Percentiles rank a stretch among this genome's conserved stretches.
Evolutionary conservation across 1,284 basidiomycete genomes (phyloP).

Genomic region (Cryptococcus sp.): DNA sequence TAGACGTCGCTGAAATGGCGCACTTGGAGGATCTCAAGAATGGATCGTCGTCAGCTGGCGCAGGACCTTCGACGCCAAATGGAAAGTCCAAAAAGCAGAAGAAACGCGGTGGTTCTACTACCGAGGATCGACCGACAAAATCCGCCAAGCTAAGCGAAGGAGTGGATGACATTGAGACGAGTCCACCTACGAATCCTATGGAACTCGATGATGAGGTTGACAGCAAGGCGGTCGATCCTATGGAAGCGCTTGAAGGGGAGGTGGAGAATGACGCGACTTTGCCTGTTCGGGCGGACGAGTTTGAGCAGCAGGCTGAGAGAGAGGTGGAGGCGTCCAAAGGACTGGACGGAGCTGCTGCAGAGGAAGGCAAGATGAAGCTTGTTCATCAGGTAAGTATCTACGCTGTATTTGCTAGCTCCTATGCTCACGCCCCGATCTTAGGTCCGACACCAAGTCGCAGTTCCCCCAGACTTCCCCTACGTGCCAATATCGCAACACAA

Average conservation of each 20-base stretch:
- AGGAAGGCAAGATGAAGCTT: constrained; percentile 56
- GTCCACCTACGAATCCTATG: constrained; percentile 18
- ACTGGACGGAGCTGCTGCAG: constrained; percentile 67
- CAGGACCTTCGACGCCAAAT: constrained; percentile 10
- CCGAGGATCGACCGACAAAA: constrained; percentile 25
- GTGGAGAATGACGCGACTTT: constrained; percentile 21
- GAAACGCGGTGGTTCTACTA: constrained; percentile 13
- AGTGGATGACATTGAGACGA: constrained; percentile 12
- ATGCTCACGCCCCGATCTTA: background rate
- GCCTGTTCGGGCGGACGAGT: constrained; percentile 81
- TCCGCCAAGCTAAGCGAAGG: constrained; percentile 19
- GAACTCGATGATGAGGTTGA: constrained; percentile 10
- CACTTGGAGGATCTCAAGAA: constrained; percentile 4
- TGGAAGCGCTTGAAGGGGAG: constrained; percentile 30
- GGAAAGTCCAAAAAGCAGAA: constrained; percentile 18
- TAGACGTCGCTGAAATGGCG: background rate
- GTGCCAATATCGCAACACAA: constrained; percentile 87
- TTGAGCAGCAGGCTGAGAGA: constrained; percentile 83
- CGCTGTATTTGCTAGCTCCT: background rate
- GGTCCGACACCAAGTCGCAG: constrained; percentile 82
- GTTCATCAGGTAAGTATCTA: constrained; percentile 46
- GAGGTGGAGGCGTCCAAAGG: constrained; percentile 84
- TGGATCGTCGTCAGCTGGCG: background rate
- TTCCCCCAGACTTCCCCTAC: constrained; percentile 91
- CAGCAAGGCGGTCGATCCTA: constrained; percentile 21